Conservation (phyloP, 306 rosid genomes). For the Senna tora region DNA sequence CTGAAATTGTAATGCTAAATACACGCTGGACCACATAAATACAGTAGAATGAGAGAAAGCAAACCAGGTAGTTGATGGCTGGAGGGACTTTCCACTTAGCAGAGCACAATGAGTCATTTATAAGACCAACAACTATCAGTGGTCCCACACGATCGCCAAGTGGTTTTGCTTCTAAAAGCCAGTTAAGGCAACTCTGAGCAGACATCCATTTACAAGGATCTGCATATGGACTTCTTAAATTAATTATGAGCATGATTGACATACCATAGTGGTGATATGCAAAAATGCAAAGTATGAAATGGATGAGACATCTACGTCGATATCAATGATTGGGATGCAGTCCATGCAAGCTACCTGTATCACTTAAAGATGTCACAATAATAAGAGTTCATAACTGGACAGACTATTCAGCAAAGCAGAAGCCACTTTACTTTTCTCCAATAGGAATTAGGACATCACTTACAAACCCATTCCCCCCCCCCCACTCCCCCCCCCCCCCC, state of each 20-base stretch:
- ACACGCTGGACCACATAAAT: not conserved
- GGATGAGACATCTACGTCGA: not conserved
- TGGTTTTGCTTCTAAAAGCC: conserved; percentile 50
- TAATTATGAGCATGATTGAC: not conserved
- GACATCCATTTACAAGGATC: conserved; percentile 54
- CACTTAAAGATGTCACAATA: too few species aligned
- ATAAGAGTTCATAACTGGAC: too few species aligned
- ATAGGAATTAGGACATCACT: too few species aligned
- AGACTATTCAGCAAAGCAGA: too few species aligned
- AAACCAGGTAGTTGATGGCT: conserved; percentile 49
- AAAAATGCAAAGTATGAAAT: not conserved
- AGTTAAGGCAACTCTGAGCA: conserved; percentile 42
- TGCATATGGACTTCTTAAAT: conserved; percentile 20
- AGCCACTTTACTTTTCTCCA: too few species aligned
- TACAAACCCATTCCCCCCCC: too few species aligned
- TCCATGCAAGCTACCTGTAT: too few species aligned
- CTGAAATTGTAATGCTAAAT: not conserved
- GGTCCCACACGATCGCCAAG: conserved; percentile 48
- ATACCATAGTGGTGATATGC: not conserved
- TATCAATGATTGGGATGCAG: too few species aligned
- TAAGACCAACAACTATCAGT: conserved; percentile 43
- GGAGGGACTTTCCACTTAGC: conserved; percentile 35
- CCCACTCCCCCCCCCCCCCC: too few species aligned
- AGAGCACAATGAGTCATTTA: conserved; percentile 37
- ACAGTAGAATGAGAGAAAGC: not conserved